phyloP scores from a whole-genome alignment of 768 basidiomycete species.

The Lactifluus hygrophoroides region DNA sequence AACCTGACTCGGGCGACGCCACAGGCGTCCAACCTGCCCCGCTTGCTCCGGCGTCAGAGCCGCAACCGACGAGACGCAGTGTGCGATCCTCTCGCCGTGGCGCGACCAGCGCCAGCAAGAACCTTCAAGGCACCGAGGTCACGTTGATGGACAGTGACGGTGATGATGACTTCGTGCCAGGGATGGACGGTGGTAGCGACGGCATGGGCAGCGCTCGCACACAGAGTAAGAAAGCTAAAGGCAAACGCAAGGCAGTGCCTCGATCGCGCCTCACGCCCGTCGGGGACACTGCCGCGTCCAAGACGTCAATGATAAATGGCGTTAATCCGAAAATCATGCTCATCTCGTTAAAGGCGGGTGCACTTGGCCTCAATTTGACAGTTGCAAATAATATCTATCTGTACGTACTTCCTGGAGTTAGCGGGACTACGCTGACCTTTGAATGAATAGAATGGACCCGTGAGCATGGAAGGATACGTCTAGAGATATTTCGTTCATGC shows the following conservation, averaged over 20 bases:
- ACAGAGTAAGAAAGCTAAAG: conserved; percentile 24
- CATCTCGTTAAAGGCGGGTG: conserved; percentile 77
- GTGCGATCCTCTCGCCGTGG: conserved; percentile 1
- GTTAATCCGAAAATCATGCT: conserved; percentile 73
- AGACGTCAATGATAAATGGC: conserved; percentile 16
- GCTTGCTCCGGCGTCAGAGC: conserved; percentile 11
- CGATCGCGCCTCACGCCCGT: not conserved
- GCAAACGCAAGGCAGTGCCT: conserved; percentile 23
- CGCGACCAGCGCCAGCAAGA: not conserved
- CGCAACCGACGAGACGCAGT: conserved; percentile 15
- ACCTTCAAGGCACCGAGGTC: conserved; percentile 5
- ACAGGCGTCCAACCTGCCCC: not conserved
- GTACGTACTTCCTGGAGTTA: conserved; percentile 34
- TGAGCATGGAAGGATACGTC: conserved; percentile 36
- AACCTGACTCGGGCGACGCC: conserved; percentile 23
- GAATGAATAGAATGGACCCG: conserved; percentile 64
- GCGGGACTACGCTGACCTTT: not conserved
- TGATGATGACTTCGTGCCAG: conserved; percentile 29
- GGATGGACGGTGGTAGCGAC: conserved; percentile 22
- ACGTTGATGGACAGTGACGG: conserved; percentile 18
- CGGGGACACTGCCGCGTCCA: not conserved
- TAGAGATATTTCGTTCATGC: not conserved
- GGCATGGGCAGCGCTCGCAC: not conserved
- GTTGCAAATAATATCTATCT: conserved; percentile 83
- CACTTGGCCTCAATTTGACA: conserved; percentile 80